Conservation (phyloP, 192 early-diverging fungal species). For the Rhizophagus clarus region DNA sequence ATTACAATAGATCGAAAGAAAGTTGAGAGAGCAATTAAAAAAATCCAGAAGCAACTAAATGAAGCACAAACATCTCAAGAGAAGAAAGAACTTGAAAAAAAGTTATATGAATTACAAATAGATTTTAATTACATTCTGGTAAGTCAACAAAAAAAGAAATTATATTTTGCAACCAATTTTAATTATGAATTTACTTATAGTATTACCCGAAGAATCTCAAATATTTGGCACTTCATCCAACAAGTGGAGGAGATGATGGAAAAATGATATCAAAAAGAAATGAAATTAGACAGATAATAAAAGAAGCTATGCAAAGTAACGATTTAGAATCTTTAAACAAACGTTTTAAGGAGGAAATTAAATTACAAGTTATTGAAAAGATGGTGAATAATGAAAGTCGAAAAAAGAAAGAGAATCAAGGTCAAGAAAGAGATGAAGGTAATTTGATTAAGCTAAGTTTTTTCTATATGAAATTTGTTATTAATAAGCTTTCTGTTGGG, state of each 20-base stretch:
- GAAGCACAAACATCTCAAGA: slow-evolving; percentile 35
- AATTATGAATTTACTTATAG: slow-evolving; percentile 30
- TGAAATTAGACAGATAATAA: not conserved
- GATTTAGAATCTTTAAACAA: slow-evolving; percentile 6
- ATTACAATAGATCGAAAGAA: slow-evolving; percentile 47
- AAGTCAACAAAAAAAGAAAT: not conserved
- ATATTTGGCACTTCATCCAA: slow-evolving; percentile 49
- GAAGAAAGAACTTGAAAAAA: slow-evolving; percentile 33
- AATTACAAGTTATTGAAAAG: not conserved
- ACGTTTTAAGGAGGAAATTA: slow-evolving; percentile 9
- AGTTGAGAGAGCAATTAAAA: slow-evolving; percentile 43
- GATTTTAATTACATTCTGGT: slow-evolving; percentile 37
- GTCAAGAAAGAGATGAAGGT: not conserved
- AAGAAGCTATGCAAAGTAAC: slow-evolving; percentile 8
- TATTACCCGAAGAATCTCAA: slow-evolving; percentile 48
- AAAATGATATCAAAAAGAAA: slow-evolving; percentile 8
- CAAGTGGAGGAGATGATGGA: slow-evolving; percentile 36
- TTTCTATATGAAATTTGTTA: not conserved
- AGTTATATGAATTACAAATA: slow-evolving; percentile 41
- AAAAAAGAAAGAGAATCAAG: not conserved
- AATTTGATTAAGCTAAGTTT: not conserved
- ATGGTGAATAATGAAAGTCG: not conserved
- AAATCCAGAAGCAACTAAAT: slow-evolving; percentile 36
- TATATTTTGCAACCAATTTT: not conserved
- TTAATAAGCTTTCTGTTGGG: not conserved